Evolutionary conservation across 2,329 filamentous ascomycete genomes (phyloP).

Genomic region (Talaromyces sp.): DNA sequence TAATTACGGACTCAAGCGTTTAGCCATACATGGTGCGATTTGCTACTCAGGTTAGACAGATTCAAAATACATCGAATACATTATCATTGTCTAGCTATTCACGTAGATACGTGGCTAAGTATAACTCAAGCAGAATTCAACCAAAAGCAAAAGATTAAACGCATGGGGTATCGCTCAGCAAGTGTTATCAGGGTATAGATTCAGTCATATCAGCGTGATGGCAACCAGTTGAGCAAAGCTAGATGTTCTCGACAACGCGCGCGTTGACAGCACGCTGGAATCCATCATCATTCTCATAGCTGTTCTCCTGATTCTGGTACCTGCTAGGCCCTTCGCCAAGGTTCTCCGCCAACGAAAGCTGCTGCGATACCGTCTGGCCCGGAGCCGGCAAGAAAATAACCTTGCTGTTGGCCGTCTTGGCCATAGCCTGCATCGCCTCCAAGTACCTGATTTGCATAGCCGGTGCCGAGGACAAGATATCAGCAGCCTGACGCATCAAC

Average conservation of each 20-base stretch:
- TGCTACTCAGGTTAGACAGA: not conserved
- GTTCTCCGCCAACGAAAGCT: slow-evolving; percentile 51
- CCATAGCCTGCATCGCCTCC: slow-evolving; percentile 98
- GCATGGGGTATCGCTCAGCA: slow-evolving; percentile 11
- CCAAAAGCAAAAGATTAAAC: not conserved
- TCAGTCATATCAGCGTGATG: not conserved
- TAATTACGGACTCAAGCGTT: not conserved
- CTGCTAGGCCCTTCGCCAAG: slow-evolving; percentile 58
- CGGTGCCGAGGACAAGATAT: slow-evolving; percentile 85
- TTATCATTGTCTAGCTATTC: not conserved
- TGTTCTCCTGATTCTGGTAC: slow-evolving; percentile 44
- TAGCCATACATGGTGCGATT: not conserved
- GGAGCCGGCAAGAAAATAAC: slow-evolving; percentile 76
- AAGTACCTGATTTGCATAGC: slow-evolving; percentile 99
- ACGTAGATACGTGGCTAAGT: not conserved
- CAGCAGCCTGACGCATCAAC: slow-evolving; percentile 79
- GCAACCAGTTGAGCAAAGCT: slow-evolving; percentile 23
- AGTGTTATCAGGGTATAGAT: not conserved
- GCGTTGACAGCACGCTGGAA: slow-evolving; percentile 82
- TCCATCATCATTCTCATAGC: slow-evolving; percentile 49
- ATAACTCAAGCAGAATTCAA: not conserved
- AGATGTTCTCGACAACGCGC: slow-evolving; percentile 82
- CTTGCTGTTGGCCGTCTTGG: slow-evolving; percentile 85
- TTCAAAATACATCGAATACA: not conserved
- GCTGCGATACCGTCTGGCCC: slow-evolving; percentile 57